A percentile compares a stretch with the other conserved stretches of the same genome.
These are phyloP conservation scores for Clitoria ternatea DNA, from an alignment of 306 rosid species.

Conservation along the genomic window DNA sequence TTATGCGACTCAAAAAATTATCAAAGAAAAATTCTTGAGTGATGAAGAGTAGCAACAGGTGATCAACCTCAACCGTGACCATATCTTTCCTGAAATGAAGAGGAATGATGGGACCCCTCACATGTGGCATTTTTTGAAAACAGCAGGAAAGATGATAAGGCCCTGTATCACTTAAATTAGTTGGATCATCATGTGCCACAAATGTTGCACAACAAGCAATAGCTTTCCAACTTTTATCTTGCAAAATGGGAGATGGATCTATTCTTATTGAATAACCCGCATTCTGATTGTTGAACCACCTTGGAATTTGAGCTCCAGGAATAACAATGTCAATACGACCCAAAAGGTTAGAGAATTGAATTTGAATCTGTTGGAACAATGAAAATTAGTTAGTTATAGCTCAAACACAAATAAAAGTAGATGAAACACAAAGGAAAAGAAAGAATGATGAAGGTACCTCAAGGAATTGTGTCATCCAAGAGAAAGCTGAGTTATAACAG, in stretches of 20 bases:
- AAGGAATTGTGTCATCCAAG: slow-evolving; percentile 13
- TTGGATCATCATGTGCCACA: background rate
- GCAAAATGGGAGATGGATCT: background rate
- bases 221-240: background rate
- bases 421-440: background rate
- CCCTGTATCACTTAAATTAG: background rate
- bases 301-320: background rate
- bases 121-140: no score
- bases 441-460: background rate
- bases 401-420: background rate
- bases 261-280: background rate
- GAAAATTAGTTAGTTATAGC: background rate
- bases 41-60: background rate
- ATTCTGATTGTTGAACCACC: background rate
- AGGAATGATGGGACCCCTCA: background rate
- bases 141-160: no score
- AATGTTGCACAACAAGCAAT: background rate
- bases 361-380: background rate
- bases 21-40: background rate
- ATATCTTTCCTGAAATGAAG: background rate
- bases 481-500: background rate
- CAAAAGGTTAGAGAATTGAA: background rate
- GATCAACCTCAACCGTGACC: background rate
- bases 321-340: background rate
- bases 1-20: background rate